Evolutionary conservation across 768 basidiomycete genomes (phyloP), one percentile per base, ranked within the genome.

Genomic region (Podaxis rugospora): DNA sequence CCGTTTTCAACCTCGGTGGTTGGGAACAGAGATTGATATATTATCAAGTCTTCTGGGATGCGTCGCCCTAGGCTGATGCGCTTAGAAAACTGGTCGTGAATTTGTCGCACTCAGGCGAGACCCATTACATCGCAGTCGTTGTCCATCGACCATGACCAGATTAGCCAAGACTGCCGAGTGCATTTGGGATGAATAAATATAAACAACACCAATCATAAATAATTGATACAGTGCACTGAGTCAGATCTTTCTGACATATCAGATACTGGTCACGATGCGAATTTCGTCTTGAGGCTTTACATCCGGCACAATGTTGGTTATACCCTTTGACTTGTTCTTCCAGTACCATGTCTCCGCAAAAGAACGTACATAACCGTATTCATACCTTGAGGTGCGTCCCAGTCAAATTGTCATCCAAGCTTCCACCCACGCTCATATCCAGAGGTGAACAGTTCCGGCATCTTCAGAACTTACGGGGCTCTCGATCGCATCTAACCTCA

Each of bases 361-460:
- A 60, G 40, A 42, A 57, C 18, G 58, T 61, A 16, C 59, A 49
- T 61, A 59, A 47, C 62, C 71, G 35, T 11, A 72, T 87, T 36
- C 83, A 83, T 62, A 82, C 74, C 3, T 71, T 86, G 32, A 80
- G 85, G 84, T 83, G 64, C 42, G 73, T 51, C 35, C 46, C 5
- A 14, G 13, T 42, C 40, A 18, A 32, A 18, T 18, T n/a, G 14
- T 5, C 7, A 21, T 44, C 16, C 42, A 18, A 6, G n/a, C 13
- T n/a, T 18, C 14, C 14, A 44, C 14, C 18, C 0, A 44, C 21
- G 13, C 39, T 59, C 39, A 57, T 59, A 46, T 40, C 27, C 47
- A 90, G 89, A 68, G 89, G 87, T 9, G 89, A 92, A 69, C 85
- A 90, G 46, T 89, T 86, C 61, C 79, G 88, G 56, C 89, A 82